Evolutionary conservation across 1,284 basidiomycete species (phyloP), one percentile per base, ranked within the genome.

Genomic region (Singerocomus inundabilis): DNA sequence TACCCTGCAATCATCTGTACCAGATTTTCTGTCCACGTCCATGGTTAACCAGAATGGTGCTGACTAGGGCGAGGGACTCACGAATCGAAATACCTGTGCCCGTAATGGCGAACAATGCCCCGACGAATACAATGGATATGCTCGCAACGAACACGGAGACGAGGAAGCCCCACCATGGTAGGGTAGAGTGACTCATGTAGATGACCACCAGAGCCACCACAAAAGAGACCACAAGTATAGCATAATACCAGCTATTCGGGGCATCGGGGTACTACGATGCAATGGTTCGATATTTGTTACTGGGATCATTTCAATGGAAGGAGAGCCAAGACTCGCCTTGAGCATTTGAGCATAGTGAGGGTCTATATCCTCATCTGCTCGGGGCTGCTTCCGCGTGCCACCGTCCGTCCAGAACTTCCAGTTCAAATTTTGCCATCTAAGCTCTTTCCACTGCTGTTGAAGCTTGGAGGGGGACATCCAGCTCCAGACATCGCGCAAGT

Each of bases 1-100:
- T 80, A 84, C 5, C 80, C 79, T 5, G 78, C 80, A 25, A 85
- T 70, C 69, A 85, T 79, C 61, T 82, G 79, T 5, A 79, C 74
- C 71, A 79, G 48, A 0, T 50, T 55, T 46, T 56, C 58, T 66
- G 18, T 32, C 0, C 13, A 21, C 2, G 29, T 35, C 3, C 6
- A 61, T 10, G 55, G 41, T 5, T 18, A 11, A 8, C 8, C 18
- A 1, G 6, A 13, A 2, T 18, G 6, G 26, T 7, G 2, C 18
- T 26, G 6, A n/a, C 12, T 24, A 6, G 9, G 32, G 31, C 3
- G 10, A 1, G 6, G 16, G 5, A 53, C 46, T 74, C 70, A 59
- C 80, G 79, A 52, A 79, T 76, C 33, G 74, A 69, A 24, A 79
- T 66, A 21, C 57, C 45, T 51, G 78, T 67, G 4, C 82, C 82